Conservation (phyloP, 495 filamentous ascomycete species). For the Penicillium subrubescens region DNA sequence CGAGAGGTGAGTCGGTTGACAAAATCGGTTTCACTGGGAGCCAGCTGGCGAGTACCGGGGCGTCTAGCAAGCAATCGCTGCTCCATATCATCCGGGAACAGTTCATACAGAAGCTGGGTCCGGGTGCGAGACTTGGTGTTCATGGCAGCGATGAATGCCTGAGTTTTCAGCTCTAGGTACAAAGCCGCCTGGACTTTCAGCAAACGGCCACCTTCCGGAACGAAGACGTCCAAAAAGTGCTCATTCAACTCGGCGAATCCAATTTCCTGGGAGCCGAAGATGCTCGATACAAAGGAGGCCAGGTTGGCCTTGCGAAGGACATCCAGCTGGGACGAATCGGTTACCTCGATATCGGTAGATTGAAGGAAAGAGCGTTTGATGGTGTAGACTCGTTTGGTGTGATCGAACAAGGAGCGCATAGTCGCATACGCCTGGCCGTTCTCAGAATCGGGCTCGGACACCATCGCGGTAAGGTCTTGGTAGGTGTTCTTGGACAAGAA, state of each 20-base stretch:
- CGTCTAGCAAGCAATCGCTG: slow-evolving; percentile 64
- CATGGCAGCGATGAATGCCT: slow-evolving; percentile 76
- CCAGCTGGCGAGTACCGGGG: slow-evolving; percentile 63
- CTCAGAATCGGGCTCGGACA: slow-evolving; percentile 73
- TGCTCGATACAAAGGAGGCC: slow-evolving; percentile 78
- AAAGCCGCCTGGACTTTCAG: slow-evolving; percentile 71
- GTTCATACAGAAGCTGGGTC: slow-evolving; percentile 67
- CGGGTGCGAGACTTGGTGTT: slow-evolving; percentile 62
- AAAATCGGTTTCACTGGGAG: slow-evolving; percentile 74
- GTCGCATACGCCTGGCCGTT: slow-evolving; percentile 78
- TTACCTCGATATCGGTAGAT: slow-evolving; percentile 70
- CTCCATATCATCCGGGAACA: slow-evolving; percentile 74
- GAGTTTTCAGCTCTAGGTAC: slow-evolving; percentile 83
- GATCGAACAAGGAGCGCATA: slow-evolving; percentile 77
- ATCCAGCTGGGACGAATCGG: slow-evolving; percentile 65
- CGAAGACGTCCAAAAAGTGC: slow-evolving; percentile 80
- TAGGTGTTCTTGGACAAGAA: slow-evolving; percentile 70
- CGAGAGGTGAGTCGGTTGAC: slow-evolving; percentile 63
- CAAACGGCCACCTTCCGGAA: slow-evolving; percentile 72
- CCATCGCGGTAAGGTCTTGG: slow-evolving; percentile 71
- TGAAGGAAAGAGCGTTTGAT: slow-evolving; percentile 69
- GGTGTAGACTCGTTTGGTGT: slow-evolving; percentile 79
- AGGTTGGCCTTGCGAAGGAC: slow-evolving; percentile 86
- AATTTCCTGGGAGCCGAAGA: slow-evolving; percentile 83
- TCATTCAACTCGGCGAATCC: slow-evolving; percentile 82